Evolutionary conservation across 2,329 filamentous ascomycete species (phyloP), one percentile per base, ranked within the genome.

Genomic region (Epicoccum sorghinum): DNA sequence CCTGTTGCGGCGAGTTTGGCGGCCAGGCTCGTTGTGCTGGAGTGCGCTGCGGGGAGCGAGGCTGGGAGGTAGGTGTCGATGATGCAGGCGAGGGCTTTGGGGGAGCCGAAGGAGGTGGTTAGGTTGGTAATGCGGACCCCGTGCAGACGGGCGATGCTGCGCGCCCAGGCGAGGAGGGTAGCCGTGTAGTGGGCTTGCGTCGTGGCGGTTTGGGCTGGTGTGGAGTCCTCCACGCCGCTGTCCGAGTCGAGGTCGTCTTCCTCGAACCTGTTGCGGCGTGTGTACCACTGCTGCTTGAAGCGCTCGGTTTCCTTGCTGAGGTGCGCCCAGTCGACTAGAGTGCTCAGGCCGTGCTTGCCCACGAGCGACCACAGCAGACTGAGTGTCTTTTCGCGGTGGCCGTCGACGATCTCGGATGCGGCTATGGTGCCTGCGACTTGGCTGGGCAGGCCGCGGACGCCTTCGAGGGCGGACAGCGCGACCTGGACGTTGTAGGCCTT

Each of bases 361-460:
- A 87, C 80, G 22, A 88, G 74, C 3, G 77, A 76, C 85, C 85
- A 87, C 4, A 89, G 75, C 8, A 88, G 74, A 4, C 79, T 80
- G 39, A 88, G 76, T 0, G 85, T 88, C 69, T 84, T 87, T 63
- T 88, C 85, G 7, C 86, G 80, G 61, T 87, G 84, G 2, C 86
- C 86, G 60, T 87, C 80, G 6, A 88, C 83, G 41, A 88, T 81
- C 49, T 88, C 83, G 35, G 83, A 80, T 0, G 85, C 78, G 12
- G 72, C 77, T 32, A 86, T 72, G 30, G 77, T 74, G 22, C 73
- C 69, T 5, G 78, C 67, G 10, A 81, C 69, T 27, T 74, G 75
- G 10, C 68, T 63, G 4, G 69, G 73, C 10, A 79, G 70, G 2
- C 78, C 77, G 9, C 68, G 69, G 7, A 80, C 72, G 9, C 72